Base-by-base conservation (phyloP, 2,329 filamentous ascomycete genomes). In the Thelonectria discophora region DNA sequence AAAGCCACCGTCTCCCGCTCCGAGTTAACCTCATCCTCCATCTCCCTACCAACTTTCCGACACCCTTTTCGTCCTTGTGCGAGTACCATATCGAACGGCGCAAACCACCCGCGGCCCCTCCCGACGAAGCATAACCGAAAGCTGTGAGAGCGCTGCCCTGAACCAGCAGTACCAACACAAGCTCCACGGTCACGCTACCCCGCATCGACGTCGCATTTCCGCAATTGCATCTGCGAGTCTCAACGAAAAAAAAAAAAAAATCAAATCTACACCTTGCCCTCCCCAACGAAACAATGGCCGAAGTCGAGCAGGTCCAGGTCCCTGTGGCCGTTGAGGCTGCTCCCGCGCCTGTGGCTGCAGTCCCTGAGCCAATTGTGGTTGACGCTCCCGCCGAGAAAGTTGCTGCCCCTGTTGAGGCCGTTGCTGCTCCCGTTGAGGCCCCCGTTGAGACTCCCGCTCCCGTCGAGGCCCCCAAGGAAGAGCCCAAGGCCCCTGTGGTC, bases 401-500 rank as follows among this genome's bases (percentile, higher is more conserved):
- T 12, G 20, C 30, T 21, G 20, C 37, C n/a, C 24, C 43, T 11
- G 34, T 8, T 27, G 34, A 27, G 34, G 13, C 47, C n/a, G 15
- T 17, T 27, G 27, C 21, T 50, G 47, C 34, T n/a, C 39, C 39
- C 40, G 48, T 13, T 13, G 32, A 11, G 32, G 12, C 27, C 47
- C 24, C 43, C 7, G 32, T 45, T 42, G 39, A 42, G 39, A 20
- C 39, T 42, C 42, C 18, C 42, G 42, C 42, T 20, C 3, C 18
- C 20, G 18, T 20, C 15, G 42, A 20, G 17, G 27, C 42, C 18
- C 32, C 39, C 8, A 30, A 47, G 37, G 34, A 63, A 49, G 51
- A 76, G 65, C 69, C 69, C 72, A 84, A 81, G 76, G 74, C 71
- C 69, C 85, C 84, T 49, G 88, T 91, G 72, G 90, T 93, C 72